Percentiles rank a stretch among this genome's conserved stretches.
phyloP scores from a whole-genome alignment of 2,329 filamentous ascomycete species.

The Penicillium rolfsii region DNA sequence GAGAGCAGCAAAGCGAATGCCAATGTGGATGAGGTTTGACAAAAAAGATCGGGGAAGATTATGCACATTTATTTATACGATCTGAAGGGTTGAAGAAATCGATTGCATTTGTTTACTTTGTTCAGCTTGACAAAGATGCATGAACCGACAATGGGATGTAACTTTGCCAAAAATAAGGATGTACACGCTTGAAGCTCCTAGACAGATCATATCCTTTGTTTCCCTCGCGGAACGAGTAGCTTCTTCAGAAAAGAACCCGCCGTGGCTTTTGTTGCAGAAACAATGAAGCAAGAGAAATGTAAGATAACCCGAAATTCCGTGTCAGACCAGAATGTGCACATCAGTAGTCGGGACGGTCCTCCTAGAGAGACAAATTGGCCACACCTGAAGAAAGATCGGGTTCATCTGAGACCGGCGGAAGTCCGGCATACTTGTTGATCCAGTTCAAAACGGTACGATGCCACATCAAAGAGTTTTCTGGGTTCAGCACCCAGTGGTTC shows the following conservation, averaged over 20 bases:
- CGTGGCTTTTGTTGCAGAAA: conserved; percentile 20
- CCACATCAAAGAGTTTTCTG: conserved; percentile 89
- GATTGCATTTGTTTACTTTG: conserved; percentile 6
- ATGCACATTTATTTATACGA: background rate
- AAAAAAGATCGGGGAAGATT: background rate
- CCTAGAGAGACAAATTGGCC: conserved; percentile 27
- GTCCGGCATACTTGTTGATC: conserved; percentile 64
- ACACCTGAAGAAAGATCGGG: conserved; percentile 24
- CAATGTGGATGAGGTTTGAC: background rate
- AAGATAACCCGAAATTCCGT: conserved; percentile 6
- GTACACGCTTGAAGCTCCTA: background rate
- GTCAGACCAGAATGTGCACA: background rate
- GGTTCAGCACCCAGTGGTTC: conserved; percentile 83
- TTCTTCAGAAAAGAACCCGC: background rate
- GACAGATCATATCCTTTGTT: conserved; percentile 10
- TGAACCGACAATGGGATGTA: conserved; percentile 22
- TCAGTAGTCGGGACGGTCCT: background rate
- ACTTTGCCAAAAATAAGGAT: conserved; percentile 16
- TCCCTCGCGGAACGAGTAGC: background rate
- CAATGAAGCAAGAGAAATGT: conserved; percentile 9
- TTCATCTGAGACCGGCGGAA: conserved; percentile 50
- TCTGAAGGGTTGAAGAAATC: conserved; percentile 6
- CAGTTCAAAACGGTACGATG: conserved; percentile 82
- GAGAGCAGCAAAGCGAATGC: background rate
- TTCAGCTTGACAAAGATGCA: conserved; percentile 7